phyloP scores from a whole-genome alignment of 108 stramenopile species.

The Epithemia pelagica region DNA sequence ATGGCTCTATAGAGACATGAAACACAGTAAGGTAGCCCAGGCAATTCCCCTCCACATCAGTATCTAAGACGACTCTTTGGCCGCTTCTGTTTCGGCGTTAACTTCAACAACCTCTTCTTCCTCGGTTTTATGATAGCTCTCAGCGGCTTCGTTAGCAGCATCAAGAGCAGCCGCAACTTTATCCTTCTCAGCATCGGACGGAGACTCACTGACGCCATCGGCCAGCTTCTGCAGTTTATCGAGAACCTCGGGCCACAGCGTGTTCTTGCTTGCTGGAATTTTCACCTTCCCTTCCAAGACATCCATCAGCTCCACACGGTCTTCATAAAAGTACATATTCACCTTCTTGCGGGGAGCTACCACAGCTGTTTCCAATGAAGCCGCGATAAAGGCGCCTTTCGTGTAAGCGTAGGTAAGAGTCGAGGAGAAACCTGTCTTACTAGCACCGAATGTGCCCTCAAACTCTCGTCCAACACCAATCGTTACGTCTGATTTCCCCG shows the following conservation, averaged over 20 bases:
- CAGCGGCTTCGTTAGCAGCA: constrained; percentile 1
- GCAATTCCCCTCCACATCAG: no score
- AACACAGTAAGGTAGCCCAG: no score
- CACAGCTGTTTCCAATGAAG: constrained; percentile 19
- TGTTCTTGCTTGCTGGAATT: constrained; percentile 16
- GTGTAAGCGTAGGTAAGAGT: constrained; percentile 14
- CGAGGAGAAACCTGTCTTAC: constrained; percentile 26
- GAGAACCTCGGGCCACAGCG: constrained; percentile 19
- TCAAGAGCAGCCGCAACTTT: constrained; percentile 10
- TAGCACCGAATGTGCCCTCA: constrained; percentile 27
- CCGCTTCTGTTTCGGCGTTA: constrained; percentile 14
- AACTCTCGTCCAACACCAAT: constrained; percentile 30
- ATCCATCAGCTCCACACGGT: constrained; percentile 58
- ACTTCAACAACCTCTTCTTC: constrained; percentile 19
- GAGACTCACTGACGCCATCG: constrained; percentile 10
- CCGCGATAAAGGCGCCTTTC: background rate
- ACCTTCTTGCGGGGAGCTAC: constrained; percentile 30
- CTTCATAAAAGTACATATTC: constrained; percentile 33
- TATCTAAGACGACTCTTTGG: constrained; percentile 10
- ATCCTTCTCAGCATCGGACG: constrained; percentile 9
- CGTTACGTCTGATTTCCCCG: constrained; percentile 23
- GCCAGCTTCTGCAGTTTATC: constrained; percentile 9
- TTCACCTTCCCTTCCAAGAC: constrained; percentile 48
- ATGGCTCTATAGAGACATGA: no score
- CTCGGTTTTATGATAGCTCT: background rate